These are phyloP conservation scores for Lolium rigidum DNA, from an alignment of 176 grass and related monocot species.

Conservation along the genomic window DNA sequence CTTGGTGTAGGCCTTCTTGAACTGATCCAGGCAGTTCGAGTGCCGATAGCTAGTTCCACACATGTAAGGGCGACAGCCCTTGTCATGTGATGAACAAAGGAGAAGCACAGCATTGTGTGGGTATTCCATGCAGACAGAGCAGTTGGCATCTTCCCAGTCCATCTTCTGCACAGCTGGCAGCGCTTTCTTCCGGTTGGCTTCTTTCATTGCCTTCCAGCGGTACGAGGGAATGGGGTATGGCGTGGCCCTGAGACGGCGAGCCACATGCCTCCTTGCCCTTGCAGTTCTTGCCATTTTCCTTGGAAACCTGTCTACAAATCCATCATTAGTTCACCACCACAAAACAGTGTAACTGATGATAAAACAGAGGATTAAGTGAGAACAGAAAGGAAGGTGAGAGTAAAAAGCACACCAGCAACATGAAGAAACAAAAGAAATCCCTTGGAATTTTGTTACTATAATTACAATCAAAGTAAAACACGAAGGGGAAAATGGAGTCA, in stretches of 20 bases:
- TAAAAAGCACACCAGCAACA: neutral
- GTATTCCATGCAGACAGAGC: constrained; percentile 95
- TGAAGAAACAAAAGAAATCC: neutral
- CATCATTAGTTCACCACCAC: constrained; percentile 7
- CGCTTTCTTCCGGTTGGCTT: constrained; percentile 58
- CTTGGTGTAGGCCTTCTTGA: constrained; percentile 92
- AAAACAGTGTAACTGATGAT: neutral
- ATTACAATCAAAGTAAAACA: neutral
- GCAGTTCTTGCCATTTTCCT: constrained; percentile 77
- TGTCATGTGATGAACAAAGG: constrained; percentile 95
- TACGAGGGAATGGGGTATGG: constrained; percentile 84
- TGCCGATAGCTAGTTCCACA: constrained; percentile 88
- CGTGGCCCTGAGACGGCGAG: constrained; percentile 66
- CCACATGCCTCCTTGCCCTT: constrained; percentile 65
- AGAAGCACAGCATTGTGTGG: constrained; percentile 97
- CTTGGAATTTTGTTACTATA: neutral
- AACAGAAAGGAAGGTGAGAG: neutral
- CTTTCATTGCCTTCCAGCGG: constrained; percentile 58
- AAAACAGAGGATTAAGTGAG: neutral
- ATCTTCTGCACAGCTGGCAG: constrained; percentile 61
- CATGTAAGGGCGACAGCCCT: constrained; percentile 97
- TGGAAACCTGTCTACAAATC: constrained; percentile 41
- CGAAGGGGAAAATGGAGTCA: neutral
- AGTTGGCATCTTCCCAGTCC: constrained; percentile 98
- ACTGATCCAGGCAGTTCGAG: constrained; percentile 97